Conservation (phyloP, 192 early-diverging fungal genomes). For the Fimicolochytrium jonesii region DNA sequence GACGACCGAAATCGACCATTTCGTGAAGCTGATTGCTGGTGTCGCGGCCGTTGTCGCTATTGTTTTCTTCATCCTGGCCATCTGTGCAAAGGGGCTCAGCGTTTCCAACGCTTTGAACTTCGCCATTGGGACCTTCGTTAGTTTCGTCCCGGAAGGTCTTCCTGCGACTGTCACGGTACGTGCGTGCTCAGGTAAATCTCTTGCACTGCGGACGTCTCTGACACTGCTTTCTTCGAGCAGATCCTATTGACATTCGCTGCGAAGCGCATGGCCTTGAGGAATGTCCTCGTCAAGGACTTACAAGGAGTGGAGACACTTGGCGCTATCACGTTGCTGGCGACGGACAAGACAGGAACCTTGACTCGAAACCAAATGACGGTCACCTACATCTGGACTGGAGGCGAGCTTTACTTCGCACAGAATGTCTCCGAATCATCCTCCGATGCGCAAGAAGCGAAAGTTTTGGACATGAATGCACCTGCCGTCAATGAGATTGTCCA, state of each 20-base stretch:
- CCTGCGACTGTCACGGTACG: slow-evolving; percentile 80
- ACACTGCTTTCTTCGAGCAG: not conserved
- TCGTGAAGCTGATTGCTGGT: slow-evolving; percentile 80
- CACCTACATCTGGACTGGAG: slow-evolving; percentile 82
- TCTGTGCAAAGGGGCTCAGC: slow-evolving; percentile 51
- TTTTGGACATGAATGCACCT: slow-evolving; percentile 37
- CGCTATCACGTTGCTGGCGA: slow-evolving; percentile 93
- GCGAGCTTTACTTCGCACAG: slow-evolving; percentile 54
- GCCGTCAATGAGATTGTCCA: slow-evolving; percentile 75
- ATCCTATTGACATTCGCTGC: slow-evolving; percentile 92
- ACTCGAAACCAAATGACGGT: slow-evolving; percentile 97
- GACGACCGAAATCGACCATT: slow-evolving; percentile 68
- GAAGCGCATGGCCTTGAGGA: slow-evolving; percentile 84
- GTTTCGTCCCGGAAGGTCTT: slow-evolving; percentile 92
- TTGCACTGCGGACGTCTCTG: not conserved
- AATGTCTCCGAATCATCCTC: slow-evolving; percentile 4
- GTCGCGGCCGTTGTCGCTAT: slow-evolving; percentile 72
- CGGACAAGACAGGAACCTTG: slow-evolving; percentile 96
- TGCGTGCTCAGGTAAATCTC: not conserved
- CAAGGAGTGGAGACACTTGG: slow-evolving; percentile 96
- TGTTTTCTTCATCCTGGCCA: slow-evolving; percentile 78
- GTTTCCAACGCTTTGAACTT: slow-evolving; percentile 60
- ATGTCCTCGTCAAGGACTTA: slow-evolving; percentile 94
- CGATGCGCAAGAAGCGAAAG: slow-evolving; percentile 21
- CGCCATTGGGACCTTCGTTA: slow-evolving; percentile 74